A percentile compares a stretch with the other conserved stretches of the same genome.
Evolutionary conservation across 805 yeast species (phyloP).

Genomic region (Candida sanyiensis): DNA sequence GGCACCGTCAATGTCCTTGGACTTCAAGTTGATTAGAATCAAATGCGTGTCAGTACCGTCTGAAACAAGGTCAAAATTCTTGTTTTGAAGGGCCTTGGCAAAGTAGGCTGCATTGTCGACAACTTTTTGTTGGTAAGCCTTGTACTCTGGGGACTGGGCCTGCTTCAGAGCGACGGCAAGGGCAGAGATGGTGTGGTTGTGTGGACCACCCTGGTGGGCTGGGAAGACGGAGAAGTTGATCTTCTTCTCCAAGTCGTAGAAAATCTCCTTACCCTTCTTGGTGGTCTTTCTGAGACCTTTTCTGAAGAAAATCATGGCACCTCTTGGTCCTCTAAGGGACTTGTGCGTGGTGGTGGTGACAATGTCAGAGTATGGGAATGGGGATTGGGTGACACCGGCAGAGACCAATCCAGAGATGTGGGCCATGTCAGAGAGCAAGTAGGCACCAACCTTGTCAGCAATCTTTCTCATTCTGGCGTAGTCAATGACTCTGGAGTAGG

Average conservation of each 20-base stretch:
- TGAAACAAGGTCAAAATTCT: conserved; percentile 79
- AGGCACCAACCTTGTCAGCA: conserved; percentile 97
- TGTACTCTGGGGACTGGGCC: conserved; percentile 85
- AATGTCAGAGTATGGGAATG: conserved; percentile 94
- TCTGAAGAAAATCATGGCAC: conserved; percentile 99
- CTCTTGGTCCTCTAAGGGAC: conserved; percentile 98
- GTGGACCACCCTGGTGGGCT: conserved; percentile 99
- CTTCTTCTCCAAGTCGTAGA: conserved; percentile 87
- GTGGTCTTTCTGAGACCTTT: conserved; percentile 85
- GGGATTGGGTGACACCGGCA: conserved; percentile 93
- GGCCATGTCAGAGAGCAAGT: conserved; percentile 95
- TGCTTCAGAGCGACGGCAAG: conserved; percentile 95
- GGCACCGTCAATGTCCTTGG: conserved; percentile 92
- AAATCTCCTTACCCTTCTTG: conserved; percentile 88
- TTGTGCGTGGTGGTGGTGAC: conserved; percentile 99
- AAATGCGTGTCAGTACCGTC: conserved; percentile 97
- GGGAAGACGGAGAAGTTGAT: conserved; percentile 99
- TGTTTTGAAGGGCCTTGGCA: conserved; percentile 64
- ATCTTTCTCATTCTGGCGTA: conserved; percentile 94
- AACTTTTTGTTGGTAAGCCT: conserved; percentile 83
- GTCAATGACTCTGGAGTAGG: conserved; percentile 94
- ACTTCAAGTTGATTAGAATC: conserved; percentile 85
- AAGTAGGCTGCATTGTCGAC: conserved; percentile 81
- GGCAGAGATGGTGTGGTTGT: conserved; percentile 97
- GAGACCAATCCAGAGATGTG: conserved; percentile 95